These are phyloP conservation scores for Lactarius hengduanensis DNA, from an alignment of 768 basidiomycete genomes.

Conservation along the genomic window DNA sequence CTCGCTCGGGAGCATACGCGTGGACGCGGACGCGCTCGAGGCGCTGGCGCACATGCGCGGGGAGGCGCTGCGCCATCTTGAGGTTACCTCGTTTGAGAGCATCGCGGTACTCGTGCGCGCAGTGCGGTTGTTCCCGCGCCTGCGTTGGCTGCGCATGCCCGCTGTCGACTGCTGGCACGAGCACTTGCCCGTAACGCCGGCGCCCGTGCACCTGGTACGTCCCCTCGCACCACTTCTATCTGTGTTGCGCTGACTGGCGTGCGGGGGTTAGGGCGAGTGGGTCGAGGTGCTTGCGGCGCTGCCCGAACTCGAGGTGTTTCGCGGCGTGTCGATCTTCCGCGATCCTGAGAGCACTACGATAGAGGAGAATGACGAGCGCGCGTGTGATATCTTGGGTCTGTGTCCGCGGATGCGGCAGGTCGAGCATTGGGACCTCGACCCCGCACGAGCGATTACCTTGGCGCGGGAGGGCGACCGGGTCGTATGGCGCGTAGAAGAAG, in stretches of 20 bases:
- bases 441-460: not conserved
- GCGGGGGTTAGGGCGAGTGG: not conserved
- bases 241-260: not conserved
- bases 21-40: not conserved
- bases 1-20: not conserved
- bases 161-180: constrained; percentile 15
- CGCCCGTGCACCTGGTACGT: not conserved
- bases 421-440: constrained; percentile 15
- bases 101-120: constrained; percentile 4
- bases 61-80: not conserved
- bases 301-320: constrained; percentile 6
- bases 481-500: not conserved
- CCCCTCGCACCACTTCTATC: not conserved
- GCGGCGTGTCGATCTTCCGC: constrained; percentile 5
- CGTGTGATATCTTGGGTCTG: not conserved
- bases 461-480: not conserved
- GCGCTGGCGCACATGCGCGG: not conserved
- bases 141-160: constrained; percentile 9
- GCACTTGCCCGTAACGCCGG: not conserved
- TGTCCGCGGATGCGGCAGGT: constrained; percentile 4
- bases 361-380: constrained; percentile 12
- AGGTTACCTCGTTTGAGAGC: constrained; percentile 2
- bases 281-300: not conserved
- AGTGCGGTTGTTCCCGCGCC: not conserved
- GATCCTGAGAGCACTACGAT: not conserved